Evolutionary conservation across 306 rosid species (phyloP).

Genomic region (Betula pendula): DNA sequence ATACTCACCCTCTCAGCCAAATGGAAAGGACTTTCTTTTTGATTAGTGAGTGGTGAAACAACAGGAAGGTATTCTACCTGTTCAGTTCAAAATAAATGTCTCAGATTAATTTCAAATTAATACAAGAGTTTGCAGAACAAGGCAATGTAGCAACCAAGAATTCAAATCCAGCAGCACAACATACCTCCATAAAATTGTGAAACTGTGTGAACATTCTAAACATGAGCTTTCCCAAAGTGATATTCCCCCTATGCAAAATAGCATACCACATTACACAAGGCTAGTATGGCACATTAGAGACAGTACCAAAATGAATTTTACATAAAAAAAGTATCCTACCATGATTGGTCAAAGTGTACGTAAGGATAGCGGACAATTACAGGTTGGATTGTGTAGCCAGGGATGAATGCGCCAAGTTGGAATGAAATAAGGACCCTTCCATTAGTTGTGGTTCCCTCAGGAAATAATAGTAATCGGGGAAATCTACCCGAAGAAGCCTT

Average conservation of each 20-base stretch:
- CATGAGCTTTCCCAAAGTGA: slow-evolving; percentile 81
- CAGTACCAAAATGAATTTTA: slow-evolving; percentile 25
- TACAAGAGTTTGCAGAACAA: slow-evolving; percentile 14
- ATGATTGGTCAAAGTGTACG: slow-evolving; percentile 96
- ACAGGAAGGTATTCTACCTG: slow-evolving; percentile 98
- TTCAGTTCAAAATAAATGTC: slow-evolving; percentile 29
- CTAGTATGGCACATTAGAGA: slow-evolving; percentile 25
- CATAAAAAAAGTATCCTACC: slow-evolving; percentile 53
- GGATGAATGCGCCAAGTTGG: slow-evolving; percentile 95
- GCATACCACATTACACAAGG: slow-evolving; percentile 19
- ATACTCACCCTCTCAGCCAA: slow-evolving; percentile 80
- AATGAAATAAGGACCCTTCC: slow-evolving; percentile 87
- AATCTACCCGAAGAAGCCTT: slow-evolving; percentile 80
- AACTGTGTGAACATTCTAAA: slow-evolving; percentile 94
- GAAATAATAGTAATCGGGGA: slow-evolving; percentile 93
- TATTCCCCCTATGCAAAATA: slow-evolving; percentile 65
- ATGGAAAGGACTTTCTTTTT: slow-evolving; percentile 68
- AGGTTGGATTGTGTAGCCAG: slow-evolving; percentile 85
- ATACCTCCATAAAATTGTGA: slow-evolving; percentile 95
- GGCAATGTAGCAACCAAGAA: neutral
- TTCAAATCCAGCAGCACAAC: slow-evolving; percentile 2
- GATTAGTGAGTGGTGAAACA: slow-evolving; percentile 60
- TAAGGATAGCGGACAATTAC: slow-evolving; percentile 90
- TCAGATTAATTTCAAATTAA: slow-evolving; percentile 20
- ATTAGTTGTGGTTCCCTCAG: slow-evolving; percentile 97